Conservation (phyloP, 1,284 basidiomycete species). For the Porodaedalea pini region DNA sequence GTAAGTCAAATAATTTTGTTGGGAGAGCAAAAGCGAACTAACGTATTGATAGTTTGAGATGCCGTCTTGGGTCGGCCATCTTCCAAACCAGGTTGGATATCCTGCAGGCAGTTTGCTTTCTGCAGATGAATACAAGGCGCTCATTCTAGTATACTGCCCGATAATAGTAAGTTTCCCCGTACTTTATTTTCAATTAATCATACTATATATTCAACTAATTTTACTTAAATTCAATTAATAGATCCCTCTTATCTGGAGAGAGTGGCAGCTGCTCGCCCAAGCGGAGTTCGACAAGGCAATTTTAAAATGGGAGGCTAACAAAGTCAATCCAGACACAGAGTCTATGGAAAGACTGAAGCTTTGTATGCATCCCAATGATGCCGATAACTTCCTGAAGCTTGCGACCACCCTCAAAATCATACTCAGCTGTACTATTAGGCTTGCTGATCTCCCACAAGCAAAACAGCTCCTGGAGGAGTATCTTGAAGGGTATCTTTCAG, state of each 20-base stretch:
- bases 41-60: neutral
- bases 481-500: slow-evolving; percentile 14
- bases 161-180: slow-evolving; percentile 9
- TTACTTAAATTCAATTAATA: neutral
- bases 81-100: no score
- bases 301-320: slow-evolving; percentile 15
- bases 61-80: no score
- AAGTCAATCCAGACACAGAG: neutral
- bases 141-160: slow-evolving; percentile 7
- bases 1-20: neutral
- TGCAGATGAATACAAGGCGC: slow-evolving; percentile 15
- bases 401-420: slow-evolving; percentile 22
- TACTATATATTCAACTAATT: neutral
- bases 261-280: slow-evolving; percentile 14
- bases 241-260: slow-evolving; percentile 22
- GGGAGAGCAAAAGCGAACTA: neutral
- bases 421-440: slow-evolving; percentile 2
- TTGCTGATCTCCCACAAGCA: slow-evolving; percentile 6
- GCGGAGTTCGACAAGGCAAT: slow-evolving; percentile 8
- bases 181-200: neutral
- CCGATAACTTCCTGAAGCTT: slow-evolving; percentile 16
- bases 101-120: no score
- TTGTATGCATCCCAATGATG: slow-evolving; percentile 14
- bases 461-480: slow-evolving; percentile 17
- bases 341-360: no score